Percentiles rank a stretch among this genome's conserved stretches.
Conservation (phyloP, 352 stramenopile species). For the Pythium insidiosum region DNA sequence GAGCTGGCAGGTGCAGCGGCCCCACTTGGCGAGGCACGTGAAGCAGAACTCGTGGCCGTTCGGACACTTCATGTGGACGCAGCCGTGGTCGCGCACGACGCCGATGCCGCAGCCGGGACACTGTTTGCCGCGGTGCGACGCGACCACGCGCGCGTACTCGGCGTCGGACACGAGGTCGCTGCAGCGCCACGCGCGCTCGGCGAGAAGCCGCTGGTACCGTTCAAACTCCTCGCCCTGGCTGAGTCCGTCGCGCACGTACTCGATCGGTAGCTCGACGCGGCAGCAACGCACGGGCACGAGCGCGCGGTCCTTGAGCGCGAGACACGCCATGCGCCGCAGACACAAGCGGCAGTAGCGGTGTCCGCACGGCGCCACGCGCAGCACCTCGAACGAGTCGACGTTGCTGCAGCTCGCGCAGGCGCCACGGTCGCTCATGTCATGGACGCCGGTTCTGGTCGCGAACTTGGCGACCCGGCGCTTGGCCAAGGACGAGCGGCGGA, state of each 20-base stretch:
- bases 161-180: constrained; percentile 52
- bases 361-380: constrained; percentile 39
- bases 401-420: constrained; percentile 37
- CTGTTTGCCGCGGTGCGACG: constrained; percentile 44
- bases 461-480: too few species aligned
- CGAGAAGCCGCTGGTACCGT: constrained; percentile 36
- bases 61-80: constrained; percentile 68
- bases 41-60: constrained; percentile 76
- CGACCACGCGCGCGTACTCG: constrained; percentile 46
- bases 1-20: constrained; percentile 40
- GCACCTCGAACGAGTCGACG: constrained; percentile 6
- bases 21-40: constrained; percentile 46
- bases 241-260: constrained; percentile 45
- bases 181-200: constrained; percentile 44
- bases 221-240: constrained; percentile 18
- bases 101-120: constrained; percentile 69
- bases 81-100: constrained; percentile 64
- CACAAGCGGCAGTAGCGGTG: constrained; percentile 54
- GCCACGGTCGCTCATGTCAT: too few species aligned
- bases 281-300: constrained; percentile 67
- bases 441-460: too few species aligned
- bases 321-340: constrained; percentile 44
- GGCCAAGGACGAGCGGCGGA: too few species aligned
- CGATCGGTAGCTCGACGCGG: constrained; percentile 51
- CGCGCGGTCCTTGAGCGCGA: constrained; percentile 46